Conservation (phyloP, 192 early-diverging fungal genomes). For the Funneliformis geosporum region DNA sequence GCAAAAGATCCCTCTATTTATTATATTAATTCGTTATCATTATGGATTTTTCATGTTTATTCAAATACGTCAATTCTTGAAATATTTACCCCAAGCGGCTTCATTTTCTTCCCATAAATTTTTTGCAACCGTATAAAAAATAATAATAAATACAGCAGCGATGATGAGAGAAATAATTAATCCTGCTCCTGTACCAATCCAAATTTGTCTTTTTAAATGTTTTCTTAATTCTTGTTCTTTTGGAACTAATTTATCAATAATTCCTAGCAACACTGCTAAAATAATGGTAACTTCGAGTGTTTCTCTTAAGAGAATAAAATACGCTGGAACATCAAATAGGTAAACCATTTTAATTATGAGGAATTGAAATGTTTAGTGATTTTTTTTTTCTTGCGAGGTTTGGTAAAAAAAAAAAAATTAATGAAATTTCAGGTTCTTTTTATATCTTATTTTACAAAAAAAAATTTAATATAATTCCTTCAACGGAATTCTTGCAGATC, state of each 20-base stretch:
- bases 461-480: too few species aligned
- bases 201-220: conserved; percentile 66
- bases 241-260: conserved; percentile 67
- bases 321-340: conserved; percentile 69
- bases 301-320: conserved; percentile 80
- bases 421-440: too few species aligned
- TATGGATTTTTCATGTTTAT: too few species aligned
- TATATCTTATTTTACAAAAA: too few species aligned
- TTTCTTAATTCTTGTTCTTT: conserved; percentile 48
- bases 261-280: conserved; percentile 82
- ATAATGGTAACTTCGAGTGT: conserved; percentile 86
- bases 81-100: not conserved
- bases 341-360: conserved; percentile 44
- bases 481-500: too few species aligned
- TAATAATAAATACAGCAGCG: conserved; percentile 73
- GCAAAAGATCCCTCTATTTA: too few species aligned
- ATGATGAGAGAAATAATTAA: conserved; percentile 70
- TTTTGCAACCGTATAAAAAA: conserved; percentile 64
- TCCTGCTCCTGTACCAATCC: conserved; percentile 72
- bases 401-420: too few species aligned
- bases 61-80: too few species aligned
- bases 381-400: too few species aligned
- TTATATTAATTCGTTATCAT: too few species aligned
- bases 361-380: too few species aligned
- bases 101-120: conserved; percentile 47